Base-by-base conservation (phyloP, 768 basidiomycete species). In the Plicaturopsis crispa region DNA sequence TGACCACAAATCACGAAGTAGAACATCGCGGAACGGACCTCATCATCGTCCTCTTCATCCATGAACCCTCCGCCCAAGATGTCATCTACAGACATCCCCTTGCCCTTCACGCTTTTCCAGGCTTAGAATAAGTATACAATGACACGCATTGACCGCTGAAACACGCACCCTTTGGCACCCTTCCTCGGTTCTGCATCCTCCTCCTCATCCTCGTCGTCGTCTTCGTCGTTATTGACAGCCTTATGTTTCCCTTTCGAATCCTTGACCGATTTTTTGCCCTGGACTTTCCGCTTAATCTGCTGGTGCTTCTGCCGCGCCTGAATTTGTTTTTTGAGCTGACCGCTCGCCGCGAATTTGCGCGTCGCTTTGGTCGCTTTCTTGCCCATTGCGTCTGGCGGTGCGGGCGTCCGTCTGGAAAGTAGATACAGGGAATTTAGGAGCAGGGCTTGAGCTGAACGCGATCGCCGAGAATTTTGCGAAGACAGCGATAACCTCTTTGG, bases 321-420 rank as follows among this genome's bases (percentile, higher is more conserved):
- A 36, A 98, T 96, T 14, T 79, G 76, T 47, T 87, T 84, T 53
- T 89, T 88, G 38, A 98, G 76, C 53, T 84, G 80, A 1, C 93
- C 93, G 42, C 85, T 89, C 3, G 86, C 69, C 6, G 82, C 85
- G 49, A 93, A 93, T 63, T 93, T 91, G 54, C 82, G 80, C 8
- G 84, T 84, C 0, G 87, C 76, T 60, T 93, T 93, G 26, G 75
- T 63, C 14, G 79, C 75, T 48, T 84, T 89, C 40, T 63, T 68
- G 18, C 61, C 72, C 75, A 77, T 73, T 22, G 11, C n/a, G n/a
- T n/a, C n/a, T n/a, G 24, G 38, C 31, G 20, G 24, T 18, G 23
- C 8, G 26, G 26, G 26, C 14, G 14, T 8, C n/a, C n/a, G 8
- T 28, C 10, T 8, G 26, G 14, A 28, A 28, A 28, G 14, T 8